These are phyloP conservation scores for Buxus sempervirens DNA, from an alignment of 164 flowering plant genomes.

Conservation along the genomic window DNA sequence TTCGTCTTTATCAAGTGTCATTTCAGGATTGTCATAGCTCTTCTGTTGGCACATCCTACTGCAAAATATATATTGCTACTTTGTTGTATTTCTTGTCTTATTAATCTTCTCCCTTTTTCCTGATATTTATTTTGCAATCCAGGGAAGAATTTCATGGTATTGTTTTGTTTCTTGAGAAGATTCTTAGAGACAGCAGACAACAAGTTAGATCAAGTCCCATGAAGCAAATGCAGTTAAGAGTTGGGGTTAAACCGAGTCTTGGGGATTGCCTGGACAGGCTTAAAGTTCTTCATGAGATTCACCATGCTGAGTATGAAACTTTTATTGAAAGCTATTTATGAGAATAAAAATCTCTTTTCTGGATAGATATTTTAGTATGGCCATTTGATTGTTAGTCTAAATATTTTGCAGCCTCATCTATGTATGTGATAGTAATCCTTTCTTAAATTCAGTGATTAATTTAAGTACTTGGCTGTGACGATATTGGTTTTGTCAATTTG, in stretches of 20 bases:
- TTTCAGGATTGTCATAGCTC: no score
- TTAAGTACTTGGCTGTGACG: no score
- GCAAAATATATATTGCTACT: background rate
- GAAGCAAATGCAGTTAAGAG: slow-evolving; percentile 44
- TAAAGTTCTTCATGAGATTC: slow-evolving; percentile 47
- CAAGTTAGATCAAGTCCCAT: slow-evolving; percentile 37
- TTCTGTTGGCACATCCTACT: background rate
- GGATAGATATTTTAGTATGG: background rate
- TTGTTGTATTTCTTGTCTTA: background rate
- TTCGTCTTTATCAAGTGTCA: background rate
- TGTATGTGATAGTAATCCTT: no score
- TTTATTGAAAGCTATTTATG: no score
- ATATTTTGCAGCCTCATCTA: background rate
- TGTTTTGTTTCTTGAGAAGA: slow-evolving; percentile 50
- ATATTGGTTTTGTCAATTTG: no score
- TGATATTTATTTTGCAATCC: slow-evolving; percentile 5
- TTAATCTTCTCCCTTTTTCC: no score
- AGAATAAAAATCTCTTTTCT: no score
- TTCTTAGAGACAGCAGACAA: slow-evolving; percentile 43
- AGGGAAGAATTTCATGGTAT: slow-evolving; percentile 66
- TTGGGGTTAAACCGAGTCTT: slow-evolving; percentile 54
- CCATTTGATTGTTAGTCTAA: background rate
- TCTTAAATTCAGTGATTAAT: background rate
- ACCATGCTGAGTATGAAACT: slow-evolving; percentile 50
- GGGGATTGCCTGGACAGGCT: slow-evolving; percentile 58